Percentiles rank a stretch among this genome's conserved stretches.
Conservation (phyloP, 2,329 filamentous ascomycete species). For the Akanthomyces uredinophilus region DNA sequence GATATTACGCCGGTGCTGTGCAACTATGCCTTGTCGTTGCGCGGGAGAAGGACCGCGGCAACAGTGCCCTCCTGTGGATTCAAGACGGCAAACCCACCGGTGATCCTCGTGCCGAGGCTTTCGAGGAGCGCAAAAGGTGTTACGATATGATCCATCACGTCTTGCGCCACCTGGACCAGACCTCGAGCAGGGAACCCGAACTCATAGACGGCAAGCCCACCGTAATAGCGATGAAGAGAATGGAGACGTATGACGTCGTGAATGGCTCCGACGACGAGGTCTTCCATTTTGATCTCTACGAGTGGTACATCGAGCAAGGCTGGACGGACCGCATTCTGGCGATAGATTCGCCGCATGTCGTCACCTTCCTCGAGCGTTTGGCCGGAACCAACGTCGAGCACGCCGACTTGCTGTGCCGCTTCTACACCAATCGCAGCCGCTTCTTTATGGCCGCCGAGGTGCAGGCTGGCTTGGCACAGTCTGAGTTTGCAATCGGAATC, state of each 20-base stretch:
- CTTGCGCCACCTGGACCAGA: conserved; percentile 69
- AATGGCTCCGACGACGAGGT: conserved; percentile 85
- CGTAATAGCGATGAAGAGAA: conserved; percentile 68
- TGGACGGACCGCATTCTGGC: conserved; percentile 82
- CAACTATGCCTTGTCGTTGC: conserved; percentile 81
- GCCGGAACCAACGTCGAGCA: conserved; percentile 67
- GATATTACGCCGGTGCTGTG: conserved; percentile 92
- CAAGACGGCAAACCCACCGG: conserved; percentile 70
- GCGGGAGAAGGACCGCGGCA: conserved; percentile 78
- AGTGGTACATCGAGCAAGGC: conserved; percentile 87
- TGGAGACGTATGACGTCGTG: conserved; percentile 87
- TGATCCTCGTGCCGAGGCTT: conserved; percentile 65
- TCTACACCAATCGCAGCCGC: conserved; percentile 77
- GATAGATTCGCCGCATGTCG: conserved; percentile 78
- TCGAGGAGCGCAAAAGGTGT: conserved; percentile 67
- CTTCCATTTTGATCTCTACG: conserved; percentile 94
- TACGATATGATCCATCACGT: conserved; percentile 87
- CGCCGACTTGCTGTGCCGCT: conserved; percentile 88
- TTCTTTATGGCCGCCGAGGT: conserved; percentile 87
- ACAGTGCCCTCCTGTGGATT: conserved; percentile 78
- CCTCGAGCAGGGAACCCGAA: conserved; percentile 63
- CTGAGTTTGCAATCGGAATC: conserved; percentile 72
- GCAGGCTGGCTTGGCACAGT: conserved; percentile 76
- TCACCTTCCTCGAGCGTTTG: conserved; percentile 77
- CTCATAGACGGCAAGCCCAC: conserved; percentile 74